Conservation (phyloP, 2,329 filamentous ascomycete species). For the Monosporascus cannonballus region DNA sequence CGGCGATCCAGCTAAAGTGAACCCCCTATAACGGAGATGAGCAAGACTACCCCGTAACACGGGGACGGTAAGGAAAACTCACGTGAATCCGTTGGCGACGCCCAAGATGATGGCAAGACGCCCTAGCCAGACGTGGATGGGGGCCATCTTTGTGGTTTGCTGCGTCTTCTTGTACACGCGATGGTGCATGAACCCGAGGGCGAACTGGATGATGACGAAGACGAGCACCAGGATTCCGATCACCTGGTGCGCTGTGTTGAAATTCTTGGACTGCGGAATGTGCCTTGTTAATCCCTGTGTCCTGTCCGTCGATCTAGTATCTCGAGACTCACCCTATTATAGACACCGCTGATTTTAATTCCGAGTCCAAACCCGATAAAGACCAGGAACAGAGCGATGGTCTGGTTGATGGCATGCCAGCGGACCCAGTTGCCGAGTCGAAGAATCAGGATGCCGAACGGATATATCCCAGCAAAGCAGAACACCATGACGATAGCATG, state of each 20-base stretch:
- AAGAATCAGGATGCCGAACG: constrained; percentile 48
- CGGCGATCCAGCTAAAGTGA: constrained; percentile 48
- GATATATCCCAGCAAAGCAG: constrained; percentile 48
- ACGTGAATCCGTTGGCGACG: constrained; percentile 52
- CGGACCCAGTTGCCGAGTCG: constrained; percentile 44
- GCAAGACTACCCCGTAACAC: neutral
- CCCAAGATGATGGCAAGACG: constrained; percentile 47
- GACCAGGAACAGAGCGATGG: constrained; percentile 40
- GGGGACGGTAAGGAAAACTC: constrained; percentile 18
- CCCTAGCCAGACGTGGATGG: constrained; percentile 52
- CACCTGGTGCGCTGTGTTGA: constrained; percentile 51
- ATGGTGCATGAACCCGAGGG: constrained; percentile 51
- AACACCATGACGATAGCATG: constrained; percentile 51
- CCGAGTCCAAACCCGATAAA: constrained; percentile 47
- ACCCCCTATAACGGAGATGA: constrained; percentile 36
- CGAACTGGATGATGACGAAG: constrained; percentile 46
- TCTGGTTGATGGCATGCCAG: constrained; percentile 51
- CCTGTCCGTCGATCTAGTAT: neutral
- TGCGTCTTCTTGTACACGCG: constrained; percentile 44
- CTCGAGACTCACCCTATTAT: constrained; percentile 45
- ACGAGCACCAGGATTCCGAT: constrained; percentile 50
- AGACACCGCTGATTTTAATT: constrained; percentile 44
- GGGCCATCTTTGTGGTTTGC: constrained; percentile 42
- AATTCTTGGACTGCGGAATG: constrained; percentile 39
- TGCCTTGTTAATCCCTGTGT: constrained; percentile 4